phyloP scores from a whole-genome alignment of 2,329 filamentous ascomycete species.

The Chalaropsis ovoidea region DNA sequence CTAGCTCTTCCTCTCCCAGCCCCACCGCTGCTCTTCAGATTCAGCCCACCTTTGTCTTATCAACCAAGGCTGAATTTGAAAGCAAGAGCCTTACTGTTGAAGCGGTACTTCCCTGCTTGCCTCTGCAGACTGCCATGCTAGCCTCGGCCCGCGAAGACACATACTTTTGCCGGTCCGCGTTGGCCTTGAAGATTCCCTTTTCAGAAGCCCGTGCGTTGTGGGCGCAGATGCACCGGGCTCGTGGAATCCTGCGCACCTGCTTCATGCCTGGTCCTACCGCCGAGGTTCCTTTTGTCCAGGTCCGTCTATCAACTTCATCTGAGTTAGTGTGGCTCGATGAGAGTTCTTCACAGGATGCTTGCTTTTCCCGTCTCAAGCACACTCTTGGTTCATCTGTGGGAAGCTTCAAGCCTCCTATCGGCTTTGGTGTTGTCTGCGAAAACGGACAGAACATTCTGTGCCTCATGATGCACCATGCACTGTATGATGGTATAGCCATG shows the following conservation, averaged over 20 bases:
- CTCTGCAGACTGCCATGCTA: constrained; percentile 48
- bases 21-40: constrained; percentile 25
- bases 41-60: constrained; percentile 30
- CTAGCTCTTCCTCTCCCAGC: neutral
- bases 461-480: constrained; percentile 60
- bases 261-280: constrained; percentile 57
- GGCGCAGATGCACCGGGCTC: constrained; percentile 51
- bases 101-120: constrained; percentile 65
- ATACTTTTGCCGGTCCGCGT: constrained; percentile 64
- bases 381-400: constrained; percentile 37
- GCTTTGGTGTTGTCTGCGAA: constrained; percentile 36
- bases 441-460: constrained; percentile 35
- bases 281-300: constrained; percentile 58
- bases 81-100: constrained; percentile 33
- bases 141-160: constrained; percentile 44
- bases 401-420: constrained; percentile 38
- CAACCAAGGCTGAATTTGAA: constrained; percentile 27
- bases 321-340: constrained; percentile 35
- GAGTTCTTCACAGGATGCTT: constrained; percentile 32
- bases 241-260: constrained; percentile 67
- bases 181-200: constrained; percentile 47
- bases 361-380: constrained; percentile 36
- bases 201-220: constrained; percentile 49
- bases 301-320: constrained; percentile 47
- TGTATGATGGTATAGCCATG: constrained; percentile 80